Conservation (phyloP, 768 basidiomycete species). For the Tricholoma furcatifolium region DNA sequence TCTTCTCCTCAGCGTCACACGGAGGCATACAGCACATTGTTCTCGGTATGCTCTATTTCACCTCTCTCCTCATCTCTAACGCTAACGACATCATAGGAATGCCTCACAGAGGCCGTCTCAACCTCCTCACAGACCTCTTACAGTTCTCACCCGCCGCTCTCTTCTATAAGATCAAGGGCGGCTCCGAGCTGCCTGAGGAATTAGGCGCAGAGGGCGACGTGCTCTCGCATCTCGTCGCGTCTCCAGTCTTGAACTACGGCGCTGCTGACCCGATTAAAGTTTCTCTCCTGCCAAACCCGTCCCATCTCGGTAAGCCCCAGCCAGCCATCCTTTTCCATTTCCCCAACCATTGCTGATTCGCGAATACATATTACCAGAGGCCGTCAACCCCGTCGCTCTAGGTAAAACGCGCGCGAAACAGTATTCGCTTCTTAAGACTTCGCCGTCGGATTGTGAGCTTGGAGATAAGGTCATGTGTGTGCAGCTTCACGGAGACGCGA, state of each 20-base stretch:
- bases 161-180: conserved; percentile 88
- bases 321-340: neutral
- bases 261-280: conserved; percentile 56
- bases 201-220: conserved; percentile 80
- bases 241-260: conserved; percentile 61
- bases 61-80: neutral
- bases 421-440: conserved; percentile 72
- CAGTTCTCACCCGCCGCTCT: conserved; percentile 64
- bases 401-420: conserved; percentile 93
- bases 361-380: conserved; percentile 63
- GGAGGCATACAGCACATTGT: conserved; percentile 71
- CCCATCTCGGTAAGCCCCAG: conserved; percentile 3
- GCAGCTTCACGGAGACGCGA: conserved; percentile 90
- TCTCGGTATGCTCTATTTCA: conserved; percentile 34
- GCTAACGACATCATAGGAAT: conserved; percentile 45
- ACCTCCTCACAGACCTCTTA: conserved; percentile 78
- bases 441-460: conserved; percentile 48
- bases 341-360: neutral
- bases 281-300: conserved; percentile 48
- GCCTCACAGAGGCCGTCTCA: conserved; percentile 87
- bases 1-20: conserved; percentile 67
- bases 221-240: conserved; percentile 79
- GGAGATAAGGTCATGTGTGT: conserved; percentile 84
- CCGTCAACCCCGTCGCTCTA: conserved; percentile 82
- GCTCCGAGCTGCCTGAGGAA: conserved; percentile 65